Evolutionary conservation across 306 rosid species (phyloP).

Genomic region (Fragaria nilgerrensis): DNA sequence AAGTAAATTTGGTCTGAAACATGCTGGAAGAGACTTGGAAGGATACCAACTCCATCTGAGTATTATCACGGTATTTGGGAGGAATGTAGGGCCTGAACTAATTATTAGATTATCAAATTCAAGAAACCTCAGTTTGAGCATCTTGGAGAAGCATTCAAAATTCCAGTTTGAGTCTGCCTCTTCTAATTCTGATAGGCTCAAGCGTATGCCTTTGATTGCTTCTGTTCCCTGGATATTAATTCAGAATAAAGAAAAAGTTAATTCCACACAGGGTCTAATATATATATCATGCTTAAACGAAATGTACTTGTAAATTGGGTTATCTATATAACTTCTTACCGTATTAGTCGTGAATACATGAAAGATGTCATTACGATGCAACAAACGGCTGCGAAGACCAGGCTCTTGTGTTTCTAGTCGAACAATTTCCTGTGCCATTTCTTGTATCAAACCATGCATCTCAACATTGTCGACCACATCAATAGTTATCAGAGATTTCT

Average conservation of each 20-base stretch:
- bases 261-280: too few relatives aligned
- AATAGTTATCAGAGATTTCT: too few relatives aligned
- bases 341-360: too few relatives aligned
- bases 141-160: neutral
- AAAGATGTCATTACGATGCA: too few relatives aligned
- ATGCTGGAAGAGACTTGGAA: neutral
- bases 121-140: constrained; percentile 18
- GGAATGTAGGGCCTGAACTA: neutral
- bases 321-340: too few relatives aligned
- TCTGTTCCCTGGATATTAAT: constrained; percentile 9
- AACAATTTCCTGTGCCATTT: too few relatives aligned
- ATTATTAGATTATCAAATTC: neutral
- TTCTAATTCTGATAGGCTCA: neutral
- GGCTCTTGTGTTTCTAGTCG: too few relatives aligned
- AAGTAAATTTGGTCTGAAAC: neutral
- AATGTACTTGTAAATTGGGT: too few relatives aligned
- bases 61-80: neutral
- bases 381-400: too few relatives aligned
- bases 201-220: constrained; percentile 8
- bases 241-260: neutral
- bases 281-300: too few relatives aligned
- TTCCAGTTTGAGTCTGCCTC: constrained; percentile 19
- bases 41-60: constrained; percentile 21
- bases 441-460: too few relatives aligned
- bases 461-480: too few relatives aligned